Base-by-base conservation (phyloP, 2,329 filamentous ascomycete species). In the Aspergillus calidoustus region DNA sequence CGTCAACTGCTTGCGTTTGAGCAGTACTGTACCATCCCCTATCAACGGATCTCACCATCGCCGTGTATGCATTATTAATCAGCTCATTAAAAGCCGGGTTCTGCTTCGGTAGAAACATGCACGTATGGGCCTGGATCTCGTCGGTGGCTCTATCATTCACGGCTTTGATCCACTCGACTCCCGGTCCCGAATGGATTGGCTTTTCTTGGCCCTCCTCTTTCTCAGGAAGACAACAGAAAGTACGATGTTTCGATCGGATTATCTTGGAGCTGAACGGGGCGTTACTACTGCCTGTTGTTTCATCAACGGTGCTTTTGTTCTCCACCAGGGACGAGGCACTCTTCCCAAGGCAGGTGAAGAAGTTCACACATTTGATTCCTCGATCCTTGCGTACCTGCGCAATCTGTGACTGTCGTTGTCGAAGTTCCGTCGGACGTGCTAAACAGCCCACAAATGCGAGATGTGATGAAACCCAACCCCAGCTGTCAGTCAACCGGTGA, bases 371-470 rank as follows among this genome's bases (percentile, higher is more conserved):
- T 2, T 91, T 91, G 15, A 97, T 84, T 13, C 83, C 83, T 15
- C 91, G 84, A 61, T 91, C 87, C 50, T 81, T 76, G 38, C 87
- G 83, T 22, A 93, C 80, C 61, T 83, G 82, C n/a, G 86, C 82
- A 74, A 97, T 82, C 63, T 81, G 84, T n/a, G 82, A 80, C 9
- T 97, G 83, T 34, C 95, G 87, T 71, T 87, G 86, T 68, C 89
- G 88, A 66, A 98, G 81, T 72, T 97, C 93, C 69, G 93, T 90
- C 4, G 87, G 88, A n/a, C 91, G 88, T 52, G 91, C 90, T 7
- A 99, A 84, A 71, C 92, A 96, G 2, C 93, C 92, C 1, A 98
- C 91, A 71, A 98, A 99, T 76, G 95, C 91, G 28, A 99, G 86
- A 77, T 99, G 95, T 41, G 91, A 95, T 17, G 90, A 87, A 15